Percentiles rank a stretch among this genome's conserved stretches.
Evolutionary conservation across 805 yeast genomes (phyloP).

Genomic region (Saccharomyces eubayanus): DNA sequence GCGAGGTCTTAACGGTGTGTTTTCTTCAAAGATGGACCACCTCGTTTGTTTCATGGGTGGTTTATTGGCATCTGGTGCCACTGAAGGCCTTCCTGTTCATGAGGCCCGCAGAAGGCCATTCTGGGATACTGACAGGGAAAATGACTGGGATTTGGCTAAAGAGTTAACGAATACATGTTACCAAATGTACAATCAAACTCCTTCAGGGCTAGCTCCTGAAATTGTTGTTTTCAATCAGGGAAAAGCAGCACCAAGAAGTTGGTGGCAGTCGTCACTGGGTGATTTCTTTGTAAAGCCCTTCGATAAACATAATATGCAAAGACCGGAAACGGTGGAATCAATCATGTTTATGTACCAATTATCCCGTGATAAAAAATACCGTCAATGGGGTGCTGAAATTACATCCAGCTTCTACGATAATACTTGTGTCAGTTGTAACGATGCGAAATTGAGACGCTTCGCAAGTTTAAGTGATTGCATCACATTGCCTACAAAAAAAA

Average conservation of each 20-base stretch:
- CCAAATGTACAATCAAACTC: slow-evolving; percentile 66
- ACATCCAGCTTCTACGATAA: slow-evolving; percentile 60
- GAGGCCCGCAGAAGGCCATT: slow-evolving; percentile 45
- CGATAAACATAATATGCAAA: slow-evolving; percentile 79
- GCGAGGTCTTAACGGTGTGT: slow-evolving; percentile 48
- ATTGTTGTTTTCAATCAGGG: slow-evolving; percentile 72
- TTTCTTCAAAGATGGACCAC: slow-evolving; percentile 81
- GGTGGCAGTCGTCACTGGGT: slow-evolving; percentile 30
- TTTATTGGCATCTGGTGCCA: slow-evolving; percentile 79
- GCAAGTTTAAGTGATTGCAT: slow-evolving; percentile 64
- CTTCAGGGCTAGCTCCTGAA: slow-evolving; percentile 83
- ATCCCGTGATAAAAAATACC: slow-evolving; percentile 71
- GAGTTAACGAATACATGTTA: slow-evolving; percentile 76
- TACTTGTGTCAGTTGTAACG: slow-evolving; percentile 41
- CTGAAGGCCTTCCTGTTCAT: slow-evolving; percentile 52
- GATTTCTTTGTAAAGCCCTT: slow-evolving; percentile 63
- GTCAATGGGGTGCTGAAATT: slow-evolving; percentile 86
- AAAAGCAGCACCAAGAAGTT: slow-evolving; percentile 4
- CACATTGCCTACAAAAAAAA: slow-evolving; percentile 38
- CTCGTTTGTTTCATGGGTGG: slow-evolving; percentile 90
- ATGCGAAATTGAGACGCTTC: slow-evolving; percentile 35
- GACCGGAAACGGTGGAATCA: slow-evolving; percentile 92
- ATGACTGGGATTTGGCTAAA: slow-evolving; percentile 61
- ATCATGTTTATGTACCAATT: slow-evolving; percentile 70
- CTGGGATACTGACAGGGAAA: slow-evolving; percentile 54